Evolutionary conservation across 2,329 filamentous ascomycete species (phyloP), one percentile per base, ranked within the genome.

Genomic region (Talaromyces sp.): DNA sequence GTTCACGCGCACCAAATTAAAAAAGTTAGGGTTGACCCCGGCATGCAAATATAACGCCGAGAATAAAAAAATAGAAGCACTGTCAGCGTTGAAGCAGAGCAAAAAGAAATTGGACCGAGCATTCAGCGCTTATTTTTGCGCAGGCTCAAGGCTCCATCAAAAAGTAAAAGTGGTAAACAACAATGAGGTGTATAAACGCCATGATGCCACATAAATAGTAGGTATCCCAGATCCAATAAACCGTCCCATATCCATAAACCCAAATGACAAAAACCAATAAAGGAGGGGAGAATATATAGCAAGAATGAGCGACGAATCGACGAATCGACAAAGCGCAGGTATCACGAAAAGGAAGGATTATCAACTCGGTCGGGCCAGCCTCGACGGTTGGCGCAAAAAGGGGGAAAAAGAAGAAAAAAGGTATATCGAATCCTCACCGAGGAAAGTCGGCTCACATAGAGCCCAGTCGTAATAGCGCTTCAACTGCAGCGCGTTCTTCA

Each of bases 401-500:
- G 31, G 34, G 56, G 14, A n/a, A 28, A 51, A 44, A 53, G 33
- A 40, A 34, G 60, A 63, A 36, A 57, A 55, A 36, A 36, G 14
- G 34, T 36, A n/a, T 40, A n/a, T 36, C 34, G 36, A 40, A 16
- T 51, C 44, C 44, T 51, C 44, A 16, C 12, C 5, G 44, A 28
- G 44, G 18, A 28, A 14, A 47, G 27, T 28, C 27, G 44, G 44
- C 33, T 78, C 74, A 81, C 75, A 81, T 79, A 54, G 78, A 80
- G 63, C 79, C 79, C 67, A 82, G 70, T 64, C 76, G 75, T 65
- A 82, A 69, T 62, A 82, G 76, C 57, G 79, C 79, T 67, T 81
- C 79, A 61, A 81, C 77, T 31, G 79, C 79, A 57, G 78, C 78
- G 64, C 78, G 74, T 71, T 82, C 79, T 67, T 81, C 75, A 52